phyloP scores from a whole-genome alignment of 2,329 filamentous ascomycete genomes.

The Trichocomaceae sp. region DNA sequence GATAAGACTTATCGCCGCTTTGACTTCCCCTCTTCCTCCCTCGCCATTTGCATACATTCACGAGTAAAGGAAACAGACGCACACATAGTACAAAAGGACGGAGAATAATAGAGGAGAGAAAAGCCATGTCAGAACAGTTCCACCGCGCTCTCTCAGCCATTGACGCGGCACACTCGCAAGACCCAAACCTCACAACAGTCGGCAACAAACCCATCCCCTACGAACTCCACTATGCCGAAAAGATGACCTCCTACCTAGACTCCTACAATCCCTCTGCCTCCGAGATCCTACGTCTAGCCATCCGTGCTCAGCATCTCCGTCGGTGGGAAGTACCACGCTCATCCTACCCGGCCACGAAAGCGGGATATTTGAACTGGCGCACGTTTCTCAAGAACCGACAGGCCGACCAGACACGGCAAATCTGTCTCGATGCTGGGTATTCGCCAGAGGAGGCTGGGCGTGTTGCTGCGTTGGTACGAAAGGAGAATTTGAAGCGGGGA shows the following conservation, averaged over 20 bases:
- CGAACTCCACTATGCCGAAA: slow-evolving; percentile 73
- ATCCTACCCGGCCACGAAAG: slow-evolving; percentile 65
- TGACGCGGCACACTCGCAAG: slow-evolving; percentile 63
- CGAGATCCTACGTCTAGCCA: slow-evolving; percentile 63
- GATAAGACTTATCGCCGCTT: background rate
- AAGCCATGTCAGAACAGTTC: slow-evolving; percentile 27
- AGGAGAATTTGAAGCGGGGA: slow-evolving; percentile 58
- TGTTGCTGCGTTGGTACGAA: slow-evolving; percentile 67
- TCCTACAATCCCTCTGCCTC: slow-evolving; percentile 56
- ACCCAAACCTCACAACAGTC: slow-evolving; percentile 53
- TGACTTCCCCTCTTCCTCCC: background rate
- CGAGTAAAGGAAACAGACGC: background rate
- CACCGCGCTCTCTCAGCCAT: slow-evolving; percentile 57
- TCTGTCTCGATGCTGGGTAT: slow-evolving; percentile 50
- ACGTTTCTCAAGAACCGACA: slow-evolving; percentile 66
- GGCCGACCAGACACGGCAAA: slow-evolving; percentile 51
- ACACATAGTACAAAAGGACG: background rate
- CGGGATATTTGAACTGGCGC: slow-evolving; percentile 76
- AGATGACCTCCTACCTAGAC: slow-evolving; percentile 69
- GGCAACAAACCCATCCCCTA: slow-evolving; percentile 50
- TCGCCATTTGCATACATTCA: background rate
- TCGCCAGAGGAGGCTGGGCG: slow-evolving; percentile 50
- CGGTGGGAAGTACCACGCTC: slow-evolving; percentile 76
- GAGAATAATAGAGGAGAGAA: background rate
- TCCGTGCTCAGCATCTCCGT: slow-evolving; percentile 77